Percentiles rank a stretch among this genome's conserved stretches.
Conservation (phyloP, 257 asterid genomes). For the Capsicum baccatum region DNA sequence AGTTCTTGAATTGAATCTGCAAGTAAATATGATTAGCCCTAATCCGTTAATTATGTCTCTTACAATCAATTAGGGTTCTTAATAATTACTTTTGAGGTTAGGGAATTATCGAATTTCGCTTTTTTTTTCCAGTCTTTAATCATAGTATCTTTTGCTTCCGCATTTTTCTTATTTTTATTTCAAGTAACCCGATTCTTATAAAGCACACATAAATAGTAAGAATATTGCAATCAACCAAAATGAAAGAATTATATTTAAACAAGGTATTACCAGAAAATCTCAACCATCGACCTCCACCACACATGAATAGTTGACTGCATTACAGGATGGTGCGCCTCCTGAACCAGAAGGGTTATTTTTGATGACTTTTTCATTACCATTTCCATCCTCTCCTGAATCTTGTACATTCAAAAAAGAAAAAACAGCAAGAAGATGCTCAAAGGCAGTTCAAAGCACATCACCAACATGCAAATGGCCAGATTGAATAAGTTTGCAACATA, state of each 20-base stretch:
- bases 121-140: background rate
- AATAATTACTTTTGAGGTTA: background rate
- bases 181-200: background rate
- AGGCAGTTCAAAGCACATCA: constrained; percentile 15
- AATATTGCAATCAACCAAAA: background rate
- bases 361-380: background rate
- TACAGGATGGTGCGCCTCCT: constrained; percentile 19
- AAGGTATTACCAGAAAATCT: constrained; percentile 35
- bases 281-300: constrained; percentile 25
- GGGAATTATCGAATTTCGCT: background rate
- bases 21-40: background rate
- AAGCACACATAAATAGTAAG: constrained; percentile 16
- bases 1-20: background rate
- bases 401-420: background rate
- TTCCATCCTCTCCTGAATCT: constrained; percentile 1
- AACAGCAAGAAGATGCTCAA: constrained; percentile 23
- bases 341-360: constrained; percentile 33
- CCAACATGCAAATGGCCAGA: constrained; percentile 7
- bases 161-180: background rate
- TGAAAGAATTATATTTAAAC: constrained; percentile 26
- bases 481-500: background rate
- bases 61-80: background rate
- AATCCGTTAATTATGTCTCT: background rate
- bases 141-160: background rate
- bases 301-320: background rate